These are phyloP conservation scores for Brettanomyces naardenensis DNA, from an alignment of 805 yeast genomes.

Conservation along the genomic window DNA sequence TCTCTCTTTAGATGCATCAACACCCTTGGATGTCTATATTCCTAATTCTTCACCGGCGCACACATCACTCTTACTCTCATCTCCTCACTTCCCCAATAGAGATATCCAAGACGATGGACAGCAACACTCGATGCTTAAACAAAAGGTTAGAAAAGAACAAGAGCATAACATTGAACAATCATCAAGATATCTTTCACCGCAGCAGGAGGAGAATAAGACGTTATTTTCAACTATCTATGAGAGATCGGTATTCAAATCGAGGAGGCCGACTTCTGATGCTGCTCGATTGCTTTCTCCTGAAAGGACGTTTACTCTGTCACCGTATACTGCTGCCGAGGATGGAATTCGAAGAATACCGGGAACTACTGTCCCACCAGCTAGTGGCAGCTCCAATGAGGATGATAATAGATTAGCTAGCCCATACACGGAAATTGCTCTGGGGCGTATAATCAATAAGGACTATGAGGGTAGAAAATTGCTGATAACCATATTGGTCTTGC, in stretches of 20 bases:
- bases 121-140: conserved; percentile 10
- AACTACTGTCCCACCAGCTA: no score
- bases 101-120: background rate
- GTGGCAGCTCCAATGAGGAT: no score
- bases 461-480: conserved; percentile 27
- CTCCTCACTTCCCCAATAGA: background rate
- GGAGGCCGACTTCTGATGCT: background rate
- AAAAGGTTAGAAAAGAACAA: conserved; percentile 8
- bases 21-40: background rate
- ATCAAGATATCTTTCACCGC: background rate
- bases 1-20: background rate
- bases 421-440: conserved; percentile 34
- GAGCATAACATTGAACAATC: conserved; percentile 3
- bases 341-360: no score
- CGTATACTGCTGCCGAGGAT: no score
- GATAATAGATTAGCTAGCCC: conserved; percentile 25
- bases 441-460: conserved; percentile 37
- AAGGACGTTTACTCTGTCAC: background rate
- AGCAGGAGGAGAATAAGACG: background rate
- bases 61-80: no score
- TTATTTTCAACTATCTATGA: conserved; percentile 2
- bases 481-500: conserved; percentile 20
- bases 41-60: background rate
- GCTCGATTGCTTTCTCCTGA: background rate
- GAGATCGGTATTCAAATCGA: conserved; percentile 3